Base-by-base conservation (phyloP, 306 rosid species). In the Arachis hypogaea region DNA sequence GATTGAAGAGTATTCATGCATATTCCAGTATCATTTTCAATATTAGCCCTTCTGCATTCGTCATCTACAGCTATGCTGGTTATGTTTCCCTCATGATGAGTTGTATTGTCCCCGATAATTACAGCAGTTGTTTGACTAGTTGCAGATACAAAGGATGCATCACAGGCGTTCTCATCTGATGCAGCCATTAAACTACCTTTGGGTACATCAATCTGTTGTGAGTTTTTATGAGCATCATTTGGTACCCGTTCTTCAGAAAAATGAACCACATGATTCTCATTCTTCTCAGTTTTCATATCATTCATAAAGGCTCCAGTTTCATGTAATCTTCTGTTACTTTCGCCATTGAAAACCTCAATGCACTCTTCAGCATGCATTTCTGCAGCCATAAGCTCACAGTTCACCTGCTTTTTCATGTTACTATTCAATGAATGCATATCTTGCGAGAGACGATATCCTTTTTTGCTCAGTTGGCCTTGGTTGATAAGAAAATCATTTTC, bases 321-420 rank as follows among this genome's bases (percentile, higher is more conserved):
- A 80, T 77, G 82, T 44, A 71, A 56, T 50, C 52, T 66, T 42
- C 49, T 74, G 56, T 11, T 70, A 63, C 71, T 74, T 59, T 72
- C 73, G 38, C 40, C 78, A 57, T 56, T 63, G 54, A 45, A 36
- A 59, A 66, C 47, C 77, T 56, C 85, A 71, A 64, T 67, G 73
- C 62, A 77, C 60, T 49, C 86, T 72, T 73, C 65, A 78, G 72
- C 77, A 42, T 51, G 73, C 63, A 79, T 81, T 56, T 79, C 69
- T 68, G 69, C 65, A 78, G 72, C 77, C 74, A 52, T 36, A 55
- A 63, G 50, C 60, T 33, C 69, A 58, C 56, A 22, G 74, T 49
- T 55, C 49, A 46, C 69, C 11, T 28, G 56, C 74, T 77, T 77
- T 61, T 77, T 69, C 38, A 5, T 57, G 55, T 36, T 77, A 29